Conservation (phyloP, 306 rosid genomes). For the Crotalaria pallida region DNA sequence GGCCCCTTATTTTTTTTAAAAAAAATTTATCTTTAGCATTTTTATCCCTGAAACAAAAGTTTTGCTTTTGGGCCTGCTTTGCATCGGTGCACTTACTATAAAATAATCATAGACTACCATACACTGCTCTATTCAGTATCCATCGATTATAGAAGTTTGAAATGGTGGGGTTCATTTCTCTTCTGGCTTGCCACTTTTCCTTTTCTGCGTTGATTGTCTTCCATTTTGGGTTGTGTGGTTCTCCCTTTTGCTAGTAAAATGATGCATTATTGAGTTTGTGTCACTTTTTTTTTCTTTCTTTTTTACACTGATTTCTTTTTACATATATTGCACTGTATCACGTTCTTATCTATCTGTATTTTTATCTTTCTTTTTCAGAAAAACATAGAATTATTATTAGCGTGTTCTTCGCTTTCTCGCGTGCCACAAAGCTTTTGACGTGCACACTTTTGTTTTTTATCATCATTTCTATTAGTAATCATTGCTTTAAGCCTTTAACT, state of each 20-base stretch:
- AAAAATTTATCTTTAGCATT: neutral
- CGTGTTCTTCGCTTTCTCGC: constrained; percentile 14
- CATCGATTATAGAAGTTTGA: neutral
- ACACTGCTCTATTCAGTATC: too few relatives aligned
- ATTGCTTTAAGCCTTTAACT: too few relatives aligned
- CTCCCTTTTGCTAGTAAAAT: constrained; percentile 23
- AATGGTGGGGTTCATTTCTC: constrained; percentile 26
- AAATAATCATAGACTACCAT: neutral
- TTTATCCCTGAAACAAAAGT: neutral
- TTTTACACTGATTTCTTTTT: neutral
- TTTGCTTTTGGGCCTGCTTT: neutral
- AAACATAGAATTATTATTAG: constrained; percentile 1
- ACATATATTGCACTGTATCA: neutral
- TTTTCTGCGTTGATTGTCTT: constrained; percentile 9
- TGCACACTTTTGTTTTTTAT: constrained; percentile 19
- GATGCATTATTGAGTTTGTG: constrained; percentile 29
- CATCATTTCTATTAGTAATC: constrained; percentile 12
- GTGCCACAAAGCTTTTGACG: constrained; percentile 28
- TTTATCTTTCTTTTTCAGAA: neutral
- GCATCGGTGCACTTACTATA: neutral
- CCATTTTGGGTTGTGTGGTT: neutral
- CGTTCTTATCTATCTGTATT: neutral
- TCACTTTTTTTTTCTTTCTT: neutral
- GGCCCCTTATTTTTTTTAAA: too few relatives aligned
- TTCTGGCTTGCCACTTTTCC: constrained; percentile 17